A percentile compares a stretch with the other conserved stretches of the same genome.
Conservation (phyloP, 2,329 filamentous ascomycete species). For the Calonectria henricotiae region DNA sequence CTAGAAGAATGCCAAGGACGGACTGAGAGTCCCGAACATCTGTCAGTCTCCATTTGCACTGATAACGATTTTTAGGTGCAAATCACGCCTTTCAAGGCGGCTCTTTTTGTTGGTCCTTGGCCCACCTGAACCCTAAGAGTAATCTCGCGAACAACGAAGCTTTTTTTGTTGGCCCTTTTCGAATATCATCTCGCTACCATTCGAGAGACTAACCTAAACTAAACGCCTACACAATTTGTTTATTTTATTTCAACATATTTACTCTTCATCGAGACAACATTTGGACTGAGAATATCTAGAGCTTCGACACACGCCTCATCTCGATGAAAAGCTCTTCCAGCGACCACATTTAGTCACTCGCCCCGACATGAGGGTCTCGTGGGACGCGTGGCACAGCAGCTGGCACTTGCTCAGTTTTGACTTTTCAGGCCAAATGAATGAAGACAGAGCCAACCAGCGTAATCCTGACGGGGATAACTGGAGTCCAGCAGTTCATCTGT, state of each 20-base stretch:
- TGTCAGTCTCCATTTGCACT: slow-evolving; percentile 3
- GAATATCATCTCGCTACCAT: neutral
- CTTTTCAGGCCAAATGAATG: slow-evolving; percentile 19
- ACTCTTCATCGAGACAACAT: neutral
- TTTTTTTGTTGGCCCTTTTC: neutral
- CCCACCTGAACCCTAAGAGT: neutral
- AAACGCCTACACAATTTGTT: neutral
- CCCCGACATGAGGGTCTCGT: neutral
- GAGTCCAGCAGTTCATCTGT: slow-evolving; percentile 11
- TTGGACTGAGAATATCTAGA: too few relatives aligned
- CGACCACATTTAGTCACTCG: neutral
- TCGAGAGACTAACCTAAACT: too few relatives aligned
- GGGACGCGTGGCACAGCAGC: slow-evolving; percentile 7
- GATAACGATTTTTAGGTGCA: slow-evolving; percentile 25
- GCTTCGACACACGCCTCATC: neutral
- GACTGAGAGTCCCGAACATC: slow-evolving; percentile 10
- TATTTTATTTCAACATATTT: neutral
- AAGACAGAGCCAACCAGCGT: neutral
- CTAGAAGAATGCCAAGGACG: slow-evolving; percentile 16
- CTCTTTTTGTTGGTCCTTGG: slow-evolving; percentile 2
- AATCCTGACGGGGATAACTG: neutral
- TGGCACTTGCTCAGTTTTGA: slow-evolving; percentile 19
- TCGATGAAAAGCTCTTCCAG: neutral
- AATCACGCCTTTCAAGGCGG: slow-evolving; percentile 23
- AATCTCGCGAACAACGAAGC: slow-evolving; percentile 3